Percentiles rank a stretch among this genome's conserved stretches.
Conservation (phyloP, 2,329 filamentous ascomycete genomes). For the Calycina marina region DNA sequence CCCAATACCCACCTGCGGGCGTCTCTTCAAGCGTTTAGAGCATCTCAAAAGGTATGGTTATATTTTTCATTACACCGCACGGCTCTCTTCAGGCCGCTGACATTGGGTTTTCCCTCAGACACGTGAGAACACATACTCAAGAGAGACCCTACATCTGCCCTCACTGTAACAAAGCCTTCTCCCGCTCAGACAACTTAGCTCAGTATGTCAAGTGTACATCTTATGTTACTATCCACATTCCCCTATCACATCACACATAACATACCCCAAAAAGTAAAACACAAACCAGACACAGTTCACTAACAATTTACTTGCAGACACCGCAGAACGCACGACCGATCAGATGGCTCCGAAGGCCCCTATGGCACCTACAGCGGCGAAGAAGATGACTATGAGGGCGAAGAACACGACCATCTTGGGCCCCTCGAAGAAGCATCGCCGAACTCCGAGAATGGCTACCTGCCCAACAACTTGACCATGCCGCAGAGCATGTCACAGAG, state of each 20-base stretch:
- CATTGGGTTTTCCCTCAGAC: slow-evolving; percentile 48
- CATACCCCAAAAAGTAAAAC: slow-evolving; percentile 18
- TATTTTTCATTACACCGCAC: slow-evolving; percentile 16
- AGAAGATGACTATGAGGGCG: slow-evolving; percentile 54
- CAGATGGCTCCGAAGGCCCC: slow-evolving; percentile 47
- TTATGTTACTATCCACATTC: slow-evolving; percentile 11
- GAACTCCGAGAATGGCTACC: slow-evolving; percentile 51
- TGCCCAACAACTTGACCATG: slow-evolving; percentile 25
- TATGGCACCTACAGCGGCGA: slow-evolving; percentile 47
- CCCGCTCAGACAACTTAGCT: slow-evolving; percentile 94
- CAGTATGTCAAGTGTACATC: slow-evolving; percentile 77
- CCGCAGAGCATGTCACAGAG: slow-evolving; percentile 8
- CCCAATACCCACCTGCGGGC: slow-evolving; percentile 94
- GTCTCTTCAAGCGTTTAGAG: slow-evolving; percentile 96
- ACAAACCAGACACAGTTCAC: slow-evolving; percentile 16
- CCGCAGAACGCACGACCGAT: slow-evolving; percentile 69
- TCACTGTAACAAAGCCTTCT: slow-evolving; percentile 97
- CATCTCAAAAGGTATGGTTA: slow-evolving; percentile 88
- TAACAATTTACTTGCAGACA: slow-evolving; percentile 27
- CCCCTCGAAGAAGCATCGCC: slow-evolving; percentile 69
- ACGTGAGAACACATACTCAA: slow-evolving; percentile 98
- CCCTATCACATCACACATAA: slow-evolving; percentile 11
- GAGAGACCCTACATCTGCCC: slow-evolving; percentile 97
- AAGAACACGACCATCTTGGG: slow-evolving; percentile 71
- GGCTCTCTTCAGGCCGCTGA: slow-evolving; percentile 32